Conservation (phyloP, 177 flowering plant species). For the Vitis hybrid region DNA sequence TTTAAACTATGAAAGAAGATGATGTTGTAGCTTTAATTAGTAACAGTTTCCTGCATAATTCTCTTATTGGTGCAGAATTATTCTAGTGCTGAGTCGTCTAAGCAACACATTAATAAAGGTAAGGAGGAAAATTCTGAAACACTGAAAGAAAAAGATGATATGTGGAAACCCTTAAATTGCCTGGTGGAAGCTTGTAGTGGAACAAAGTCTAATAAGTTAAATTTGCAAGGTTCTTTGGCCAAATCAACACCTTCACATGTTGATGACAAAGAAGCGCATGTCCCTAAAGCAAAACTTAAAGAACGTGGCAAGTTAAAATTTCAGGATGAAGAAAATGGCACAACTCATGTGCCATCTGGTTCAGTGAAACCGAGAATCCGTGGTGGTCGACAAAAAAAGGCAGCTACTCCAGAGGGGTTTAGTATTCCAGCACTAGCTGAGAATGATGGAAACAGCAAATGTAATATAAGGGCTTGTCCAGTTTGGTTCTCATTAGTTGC, state of each 20-base stretch:
- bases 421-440: conserved; percentile 19
- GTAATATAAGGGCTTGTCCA: conserved; percentile 20
- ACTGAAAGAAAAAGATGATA: conserved; percentile 12
- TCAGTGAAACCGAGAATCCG: conserved; percentile 10
- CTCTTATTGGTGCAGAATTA: conserved; percentile 19
- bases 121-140: conserved; percentile 1
- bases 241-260: conserved; percentile 1
- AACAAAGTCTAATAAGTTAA: conserved; percentile 8
- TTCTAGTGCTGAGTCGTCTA: conserved; percentile 13
- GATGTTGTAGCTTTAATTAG: neutral
- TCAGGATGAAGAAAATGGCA: conserved; percentile 13
- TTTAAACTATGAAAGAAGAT: neutral
- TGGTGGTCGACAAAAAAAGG: conserved; percentile 4
- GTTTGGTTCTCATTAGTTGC: conserved; percentile 36
- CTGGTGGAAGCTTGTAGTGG: conserved; percentile 22
- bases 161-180: conserved; percentile 18
- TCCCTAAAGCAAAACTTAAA: neutral
- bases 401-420: conserved; percentile 9
- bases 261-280: conserved; percentile 3
- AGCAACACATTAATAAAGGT: conserved; percentile 7
- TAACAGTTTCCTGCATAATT: neutral
- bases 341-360: conserved; percentile 5
- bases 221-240: neutral
- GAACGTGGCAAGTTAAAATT: conserved; percentile 8
- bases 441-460: conserved; percentile 11